Base-by-base conservation (phyloP, 2,329 filamentous ascomycete species). In the Diaporthe capsici region DNA sequence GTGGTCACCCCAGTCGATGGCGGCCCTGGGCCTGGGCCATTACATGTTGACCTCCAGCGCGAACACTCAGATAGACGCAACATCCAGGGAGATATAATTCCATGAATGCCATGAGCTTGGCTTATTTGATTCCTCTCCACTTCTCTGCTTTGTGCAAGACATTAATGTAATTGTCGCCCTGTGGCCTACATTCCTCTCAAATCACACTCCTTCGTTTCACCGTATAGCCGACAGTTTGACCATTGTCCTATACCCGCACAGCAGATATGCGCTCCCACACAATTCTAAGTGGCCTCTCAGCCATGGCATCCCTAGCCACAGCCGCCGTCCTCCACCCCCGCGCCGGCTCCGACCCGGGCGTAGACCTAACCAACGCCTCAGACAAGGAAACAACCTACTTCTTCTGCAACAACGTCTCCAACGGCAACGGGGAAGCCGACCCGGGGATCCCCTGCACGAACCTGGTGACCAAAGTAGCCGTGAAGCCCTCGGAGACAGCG, bases 371-470 rank as follows among this genome's bases (percentile, higher is more conserved):
- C 39, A 76, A 76, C 34, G 73, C 73, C 63, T 73, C 61, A 2
- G 73, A 67, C 63, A 37, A 58, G 12, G 22, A 76, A 44, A 37
- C 73, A n/a, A 76, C 75, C 25, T 76, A 74, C 49, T 76, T 71
- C 75, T 76, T 76, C 63, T 76, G 75, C 65, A 74, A 76, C 57
- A 74, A 76, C 49, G 25, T 47, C 22, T 60, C 72, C 57, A 76
- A 76, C 72, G 75, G 75, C 25, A 51, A 72, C 34, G 75, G 75
- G 58, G 67, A 58, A 15, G 65, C 72, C 20, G 75, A 76, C 57
- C 75, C 75, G 1, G 75, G 75, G 39, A 71, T 76, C 65, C 73
- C 75, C 28, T 76, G 75, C 65, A 71, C 71, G 2, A 53, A 74
- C 65, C 58, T 67, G 17, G 65, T 67, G 4, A 67, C 75, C 13